Evolutionary conservation across 768 basidiomycete species (phyloP).

Genomic region (Pisolithus sp.): DNA sequence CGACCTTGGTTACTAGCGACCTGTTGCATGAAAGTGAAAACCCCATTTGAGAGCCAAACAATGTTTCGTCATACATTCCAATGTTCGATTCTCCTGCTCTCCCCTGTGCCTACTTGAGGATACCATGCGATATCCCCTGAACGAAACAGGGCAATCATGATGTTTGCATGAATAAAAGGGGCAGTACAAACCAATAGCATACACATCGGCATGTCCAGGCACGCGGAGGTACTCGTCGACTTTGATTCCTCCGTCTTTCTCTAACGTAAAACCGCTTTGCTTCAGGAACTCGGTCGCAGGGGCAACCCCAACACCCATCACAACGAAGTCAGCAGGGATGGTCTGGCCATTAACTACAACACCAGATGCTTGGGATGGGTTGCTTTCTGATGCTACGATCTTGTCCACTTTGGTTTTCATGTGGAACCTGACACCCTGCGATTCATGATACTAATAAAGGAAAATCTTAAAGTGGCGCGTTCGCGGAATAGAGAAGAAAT

Average conservation of each 20-base stretch:
- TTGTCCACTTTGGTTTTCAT: slow-evolving; percentile 64
- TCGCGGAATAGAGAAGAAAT: neutral
- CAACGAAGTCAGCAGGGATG: slow-evolving; percentile 67
- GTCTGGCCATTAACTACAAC: slow-evolving; percentile 61
- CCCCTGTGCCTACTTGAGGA: slow-evolving; percentile 51
- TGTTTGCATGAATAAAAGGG: neutral
- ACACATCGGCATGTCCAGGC: slow-evolving; percentile 45
- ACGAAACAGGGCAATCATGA: neutral
- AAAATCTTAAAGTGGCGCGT: neutral
- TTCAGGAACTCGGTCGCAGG: slow-evolving; percentile 80
- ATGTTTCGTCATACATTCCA: slow-evolving; percentile 60
- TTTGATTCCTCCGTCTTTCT: slow-evolving; percentile 69
- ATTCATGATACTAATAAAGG: slow-evolving; percentile 59
- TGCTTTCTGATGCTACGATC: slow-evolving; percentile 50
- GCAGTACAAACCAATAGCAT: slow-evolving; percentile 51
- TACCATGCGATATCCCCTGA: slow-evolving; percentile 78
- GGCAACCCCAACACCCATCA: slow-evolving; percentile 83
- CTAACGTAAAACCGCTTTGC: slow-evolving; percentile 59
- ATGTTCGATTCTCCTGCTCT: slow-evolving; percentile 68
- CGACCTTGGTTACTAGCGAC: slow-evolving; percentile 85
- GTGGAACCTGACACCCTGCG: slow-evolving; percentile 80
- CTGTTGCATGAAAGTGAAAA: slow-evolving; percentile 23
- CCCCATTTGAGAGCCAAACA: neutral
- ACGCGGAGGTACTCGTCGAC: slow-evolving; percentile 74
- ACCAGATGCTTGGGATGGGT: slow-evolving; percentile 50